Conservation (phyloP, 2,329 filamentous ascomycete species). For the Monosporascus ibericus region DNA sequence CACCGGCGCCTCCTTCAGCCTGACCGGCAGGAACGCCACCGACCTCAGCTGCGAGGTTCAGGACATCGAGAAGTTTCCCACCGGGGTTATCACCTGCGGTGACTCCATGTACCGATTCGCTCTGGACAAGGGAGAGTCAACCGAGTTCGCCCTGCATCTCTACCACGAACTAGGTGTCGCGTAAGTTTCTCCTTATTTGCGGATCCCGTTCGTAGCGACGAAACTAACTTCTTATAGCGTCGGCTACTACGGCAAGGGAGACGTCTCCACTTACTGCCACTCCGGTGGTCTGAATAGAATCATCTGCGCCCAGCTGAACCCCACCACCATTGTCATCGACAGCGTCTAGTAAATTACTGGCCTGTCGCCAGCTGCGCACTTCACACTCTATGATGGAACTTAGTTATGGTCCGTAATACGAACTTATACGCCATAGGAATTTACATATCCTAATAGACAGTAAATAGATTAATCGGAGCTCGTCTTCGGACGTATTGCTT, state of each 20-base stretch:
- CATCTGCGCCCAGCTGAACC: not conserved
- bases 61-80: constrained; percentile 9
- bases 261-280: not conserved
- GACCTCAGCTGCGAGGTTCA: not conserved
- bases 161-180: not conserved
- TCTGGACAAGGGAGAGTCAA: constrained; percentile 6
- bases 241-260: not conserved
- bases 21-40: not conserved
- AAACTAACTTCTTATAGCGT: too few species aligned
- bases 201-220: too few species aligned
- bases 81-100: constrained; percentile 13
- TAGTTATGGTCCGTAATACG: too few species aligned
- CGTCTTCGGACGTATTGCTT: too few species aligned
- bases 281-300: not conserved
- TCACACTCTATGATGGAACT: too few species aligned
- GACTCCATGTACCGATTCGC: constrained; percentile 20
- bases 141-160: not conserved
- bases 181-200: not conserved
- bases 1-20: constrained; percentile 10
- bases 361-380: too few species aligned
- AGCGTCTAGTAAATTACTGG: too few species aligned
- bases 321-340: not conserved
- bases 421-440: too few species aligned
- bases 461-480: too few species aligned
- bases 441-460: too few species aligned